Base-by-base conservation (phyloP, 495 filamentous ascomycete genomes). In the Penicillium longicatenatum region DNA sequence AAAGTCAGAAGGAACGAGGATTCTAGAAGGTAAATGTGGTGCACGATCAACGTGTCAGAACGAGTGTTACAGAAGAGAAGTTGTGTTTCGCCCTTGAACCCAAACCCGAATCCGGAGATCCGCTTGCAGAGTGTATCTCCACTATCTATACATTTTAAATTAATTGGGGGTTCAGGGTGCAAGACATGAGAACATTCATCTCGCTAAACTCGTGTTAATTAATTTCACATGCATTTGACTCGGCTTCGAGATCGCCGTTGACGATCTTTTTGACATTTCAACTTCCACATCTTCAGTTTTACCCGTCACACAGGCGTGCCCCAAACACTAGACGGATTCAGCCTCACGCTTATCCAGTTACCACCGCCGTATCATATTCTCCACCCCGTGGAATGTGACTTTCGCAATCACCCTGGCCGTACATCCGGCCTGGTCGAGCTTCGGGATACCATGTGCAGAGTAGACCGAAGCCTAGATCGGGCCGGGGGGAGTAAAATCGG, bases 361-460 rank as follows among this genome's bases (percentile, higher is more conserved):
- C 31, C 31, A 35, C 12, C 12, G 31, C 26, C 3, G 3, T 35
- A 0, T 10, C 10, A 6, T 35, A 3, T 6, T 12, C 31, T 9
- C 31, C 31, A 35, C 31, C 31, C 31, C 8, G 31, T 11, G 12
- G 31, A 35, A 35, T 35, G 31, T 14, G 3, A 35, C 31, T 35
- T 9, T 35, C 12, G 12, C 7, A 1, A 35, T 14, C 31, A 35
- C 31, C 31, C 12, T 35, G 3, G 31, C 1, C n/a, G n/a, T n/a
- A n/a, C 31, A 11, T 14, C 31, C 31, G 31, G 4, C 31, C 31
- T 35, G 31, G 31, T 35, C 31, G 12, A 35, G 10, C 12, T 35
- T 35, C 31, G 70, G 50, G 72, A 78, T 24, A 78, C 67, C 53
- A 75, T 67, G 37, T 71, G 69, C 63, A 75, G 47, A 26, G 26